These are phyloP conservation scores for Melocanna baccifera DNA, from an alignment of 176 grass and related monocot species.

Conservation along the genomic window DNA sequence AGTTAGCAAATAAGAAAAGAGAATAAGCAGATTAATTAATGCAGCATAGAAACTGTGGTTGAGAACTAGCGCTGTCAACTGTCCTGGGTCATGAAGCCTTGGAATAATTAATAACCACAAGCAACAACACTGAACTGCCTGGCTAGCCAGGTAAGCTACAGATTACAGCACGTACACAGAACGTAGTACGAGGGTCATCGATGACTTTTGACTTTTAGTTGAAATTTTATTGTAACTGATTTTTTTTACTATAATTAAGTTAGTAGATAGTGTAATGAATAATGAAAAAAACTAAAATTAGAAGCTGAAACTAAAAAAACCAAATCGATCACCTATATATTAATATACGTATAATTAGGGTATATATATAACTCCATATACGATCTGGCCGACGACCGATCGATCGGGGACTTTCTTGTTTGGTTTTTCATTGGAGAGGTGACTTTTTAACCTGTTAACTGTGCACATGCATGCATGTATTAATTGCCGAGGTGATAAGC, in stretches of 20 bases:
- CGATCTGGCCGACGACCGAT: too few relatives aligned
- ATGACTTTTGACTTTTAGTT: too few relatives aligned
- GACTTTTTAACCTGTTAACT: background rate
- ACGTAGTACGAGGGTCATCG: too few relatives aligned
- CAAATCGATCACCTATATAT: too few relatives aligned
- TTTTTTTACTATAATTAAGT: too few relatives aligned
- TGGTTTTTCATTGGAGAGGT: background rate
- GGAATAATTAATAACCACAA: background rate
- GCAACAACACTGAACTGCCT: conserved; percentile 14
- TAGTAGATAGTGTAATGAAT: too few relatives aligned
- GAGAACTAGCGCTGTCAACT: conserved; percentile 32
- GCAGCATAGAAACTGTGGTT: background rate
- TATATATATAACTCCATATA: background rate
- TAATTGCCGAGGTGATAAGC: conserved; percentile 29
- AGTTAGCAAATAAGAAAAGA: background rate
- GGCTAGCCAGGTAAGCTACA: background rate
- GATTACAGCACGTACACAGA: too few relatives aligned
- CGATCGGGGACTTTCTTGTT: background rate
- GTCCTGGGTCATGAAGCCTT: background rate
- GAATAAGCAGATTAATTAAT: background rate
- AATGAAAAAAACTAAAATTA: too few relatives aligned
- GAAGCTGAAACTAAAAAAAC: too few relatives aligned
- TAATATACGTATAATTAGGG: background rate
- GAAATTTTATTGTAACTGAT: too few relatives aligned
- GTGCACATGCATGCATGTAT: conserved; percentile 38